A percentile compares a stretch with the other conserved stretches of the same genome.
Evolutionary conservation across 1,284 basidiomycete species (phyloP).

Genomic region (Ustilago sp.): DNA sequence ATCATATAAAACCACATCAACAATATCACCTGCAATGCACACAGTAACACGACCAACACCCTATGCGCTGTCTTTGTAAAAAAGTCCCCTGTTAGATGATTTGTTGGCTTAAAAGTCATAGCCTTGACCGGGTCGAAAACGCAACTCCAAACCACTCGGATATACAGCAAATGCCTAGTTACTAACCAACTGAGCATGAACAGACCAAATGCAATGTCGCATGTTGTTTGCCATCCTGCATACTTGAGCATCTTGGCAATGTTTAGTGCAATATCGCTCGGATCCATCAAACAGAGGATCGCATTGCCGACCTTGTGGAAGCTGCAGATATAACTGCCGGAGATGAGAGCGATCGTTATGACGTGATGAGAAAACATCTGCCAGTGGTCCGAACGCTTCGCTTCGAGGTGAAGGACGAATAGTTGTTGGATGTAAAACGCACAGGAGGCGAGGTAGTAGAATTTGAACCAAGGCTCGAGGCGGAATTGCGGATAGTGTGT

Average conservation of each 20-base stretch:
- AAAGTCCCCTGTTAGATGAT: conserved; percentile 24
- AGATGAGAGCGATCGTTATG: conserved; percentile 85
- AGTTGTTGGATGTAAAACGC: conserved; percentile 94
- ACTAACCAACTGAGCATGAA: conserved; percentile 71
- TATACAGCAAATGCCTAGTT: conserved; percentile 62
- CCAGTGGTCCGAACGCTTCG: conserved; percentile 86
- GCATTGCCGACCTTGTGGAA: conserved; percentile 88
- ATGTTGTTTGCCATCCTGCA: conserved; percentile 76
- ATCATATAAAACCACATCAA: conserved; percentile 88
- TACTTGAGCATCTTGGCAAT: conserved; percentile 92
- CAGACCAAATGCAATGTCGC: conserved; percentile 81
- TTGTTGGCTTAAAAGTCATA: conserved; percentile 30
- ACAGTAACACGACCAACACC: conserved; percentile 48
- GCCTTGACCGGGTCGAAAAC: conserved; percentile 33
- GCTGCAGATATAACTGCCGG: conserved; percentile 82
- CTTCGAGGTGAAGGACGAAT: conserved; percentile 90
- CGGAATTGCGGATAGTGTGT: conserved; percentile 83
- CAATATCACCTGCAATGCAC: conserved; percentile 76
- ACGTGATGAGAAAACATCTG: conserved; percentile 98
- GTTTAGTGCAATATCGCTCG: conserved; percentile 88
- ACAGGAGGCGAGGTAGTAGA: conserved; percentile 80
- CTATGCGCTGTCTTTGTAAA: conserved; percentile 26
- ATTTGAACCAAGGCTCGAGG: conserved; percentile 74
- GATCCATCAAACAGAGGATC: conserved; percentile 92
- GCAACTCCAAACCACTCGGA: conserved; percentile 57